These are phyloP conservation scores for Dipteronia dyeriana DNA, from an alignment of 345 rosid species.

Conservation along the genomic window DNA sequence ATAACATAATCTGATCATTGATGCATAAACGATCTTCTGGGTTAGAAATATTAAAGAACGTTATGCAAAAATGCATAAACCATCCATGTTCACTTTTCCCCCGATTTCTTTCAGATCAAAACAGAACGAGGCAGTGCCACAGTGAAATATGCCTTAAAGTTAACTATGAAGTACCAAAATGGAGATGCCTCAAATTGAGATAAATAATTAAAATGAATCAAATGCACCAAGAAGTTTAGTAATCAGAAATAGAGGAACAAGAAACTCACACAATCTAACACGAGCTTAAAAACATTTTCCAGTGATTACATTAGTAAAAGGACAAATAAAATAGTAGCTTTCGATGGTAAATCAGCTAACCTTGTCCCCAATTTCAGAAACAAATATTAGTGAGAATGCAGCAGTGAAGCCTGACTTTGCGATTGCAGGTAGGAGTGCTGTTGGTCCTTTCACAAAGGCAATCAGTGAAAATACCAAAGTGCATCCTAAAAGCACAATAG, in stretches of 20 bases:
- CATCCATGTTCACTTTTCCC: neutral
- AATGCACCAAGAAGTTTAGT: neutral
- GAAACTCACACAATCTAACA: neutral
- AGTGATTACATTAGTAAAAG: neutral
- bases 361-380: conserved; percentile 99
- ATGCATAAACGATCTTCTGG: neutral
- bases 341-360: conserved; percentile 34
- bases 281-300: neutral
- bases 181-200: neutral
- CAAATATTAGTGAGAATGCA: conserved; percentile 92
- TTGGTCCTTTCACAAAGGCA: conserved; percentile 73
- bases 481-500: conserved; percentile 69
- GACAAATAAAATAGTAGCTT: neutral
- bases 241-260: neutral
- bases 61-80: too few relatives aligned
- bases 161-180: neutral
- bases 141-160: neutral
- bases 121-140: neutral
- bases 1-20: neutral
- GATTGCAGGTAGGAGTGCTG: conserved; percentile 73
- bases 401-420: conserved; percentile 97
- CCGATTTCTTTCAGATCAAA: neutral
- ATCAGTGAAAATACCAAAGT: conserved; percentile 68
- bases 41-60: neutral
- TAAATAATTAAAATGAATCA: neutral